Conservation (phyloP, 2,329 filamentous ascomycete species). For the Trichoderma cornu-damae region DNA sequence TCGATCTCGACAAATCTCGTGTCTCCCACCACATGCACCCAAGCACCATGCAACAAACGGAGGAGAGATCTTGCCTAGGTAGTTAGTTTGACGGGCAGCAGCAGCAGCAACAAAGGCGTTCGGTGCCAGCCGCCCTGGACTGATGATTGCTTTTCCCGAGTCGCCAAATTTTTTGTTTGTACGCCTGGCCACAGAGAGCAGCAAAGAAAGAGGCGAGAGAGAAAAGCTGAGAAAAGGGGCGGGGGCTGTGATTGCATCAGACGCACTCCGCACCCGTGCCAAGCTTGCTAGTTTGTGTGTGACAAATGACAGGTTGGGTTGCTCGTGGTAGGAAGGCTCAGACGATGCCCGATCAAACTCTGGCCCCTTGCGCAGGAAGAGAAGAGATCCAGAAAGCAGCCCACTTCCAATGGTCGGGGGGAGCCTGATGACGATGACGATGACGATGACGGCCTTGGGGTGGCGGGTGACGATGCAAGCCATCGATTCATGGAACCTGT, state of each 20-base stretch:
- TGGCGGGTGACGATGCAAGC: conserved; percentile 19
- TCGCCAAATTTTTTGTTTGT: neutral
- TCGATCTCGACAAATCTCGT: neutral
- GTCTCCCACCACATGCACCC: no score
- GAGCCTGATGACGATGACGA: conserved; percentile 15
- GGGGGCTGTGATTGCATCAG: neutral
- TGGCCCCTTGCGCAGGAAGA: neutral
- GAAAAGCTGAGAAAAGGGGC: neutral
- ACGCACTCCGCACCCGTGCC: neutral
- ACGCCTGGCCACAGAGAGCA: neutral
- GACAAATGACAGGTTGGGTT: neutral
- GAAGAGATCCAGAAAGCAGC: conserved; percentile 2
- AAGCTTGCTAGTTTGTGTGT: neutral
- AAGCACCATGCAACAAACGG: conserved; percentile 3
- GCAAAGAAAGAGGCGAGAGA: no score
- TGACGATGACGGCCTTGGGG: neutral
- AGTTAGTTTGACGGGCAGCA: conserved; percentile 9
- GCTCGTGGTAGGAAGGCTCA: neutral
- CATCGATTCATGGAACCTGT: conserved; percentile 12
- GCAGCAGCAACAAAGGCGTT: no score
- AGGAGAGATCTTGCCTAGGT: no score
- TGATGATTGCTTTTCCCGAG: no score
- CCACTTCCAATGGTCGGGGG: neutral
- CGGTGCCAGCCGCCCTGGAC: neutral
- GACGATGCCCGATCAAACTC: conserved; percentile 14